Percentiles rank a stretch among this genome's conserved stretches.
phyloP scores from a whole-genome alignment of 2,329 filamentous ascomycete genomes.

The Trichoderma atrobrunneum region DNA sequence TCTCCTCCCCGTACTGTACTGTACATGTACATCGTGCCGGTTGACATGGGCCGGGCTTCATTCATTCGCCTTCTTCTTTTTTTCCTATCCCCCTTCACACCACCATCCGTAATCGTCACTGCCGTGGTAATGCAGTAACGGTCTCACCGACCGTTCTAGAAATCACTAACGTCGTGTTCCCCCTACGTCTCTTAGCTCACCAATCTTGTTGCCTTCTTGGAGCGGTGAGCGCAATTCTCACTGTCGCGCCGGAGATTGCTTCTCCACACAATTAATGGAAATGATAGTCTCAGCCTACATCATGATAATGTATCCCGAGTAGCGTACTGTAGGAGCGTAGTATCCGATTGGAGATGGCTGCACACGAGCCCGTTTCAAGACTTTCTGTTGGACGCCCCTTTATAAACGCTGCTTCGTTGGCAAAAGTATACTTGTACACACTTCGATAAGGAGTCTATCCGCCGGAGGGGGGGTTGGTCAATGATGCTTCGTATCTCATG shows the following conservation, averaged over 20 bases:
- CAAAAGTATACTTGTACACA: not conserved
- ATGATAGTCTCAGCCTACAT: not conserved
- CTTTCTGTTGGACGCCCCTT: conserved; percentile 8
- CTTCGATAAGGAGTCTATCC: not conserved
- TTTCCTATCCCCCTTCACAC: not conserved
- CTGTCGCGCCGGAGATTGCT: conserved; percentile 2
- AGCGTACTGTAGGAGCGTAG: not conserved
- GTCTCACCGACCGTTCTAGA: conserved; percentile 10
- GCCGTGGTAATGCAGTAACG: not conserved
- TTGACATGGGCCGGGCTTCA: not conserved
- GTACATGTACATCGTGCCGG: not conserved
- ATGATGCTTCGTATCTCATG: not conserved
- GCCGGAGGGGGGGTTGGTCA: not conserved
- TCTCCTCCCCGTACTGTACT: not conserved
- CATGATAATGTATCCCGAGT: conserved; percentile 8
- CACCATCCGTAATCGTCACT: not conserved
- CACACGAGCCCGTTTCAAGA: conserved; percentile 2
- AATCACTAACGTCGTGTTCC: not conserved
- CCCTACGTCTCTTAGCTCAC: not conserved
- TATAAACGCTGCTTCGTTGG: not conserved
- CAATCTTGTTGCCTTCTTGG: conserved; percentile 1
- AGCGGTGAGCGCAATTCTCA: conserved; percentile 8
- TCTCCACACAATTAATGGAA: conserved; percentile 9
- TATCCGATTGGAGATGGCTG: conserved; percentile 2
- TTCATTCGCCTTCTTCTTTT: not conserved